Conservation (phyloP, 805 yeast species). For the Myxozyma udenii region DNA sequence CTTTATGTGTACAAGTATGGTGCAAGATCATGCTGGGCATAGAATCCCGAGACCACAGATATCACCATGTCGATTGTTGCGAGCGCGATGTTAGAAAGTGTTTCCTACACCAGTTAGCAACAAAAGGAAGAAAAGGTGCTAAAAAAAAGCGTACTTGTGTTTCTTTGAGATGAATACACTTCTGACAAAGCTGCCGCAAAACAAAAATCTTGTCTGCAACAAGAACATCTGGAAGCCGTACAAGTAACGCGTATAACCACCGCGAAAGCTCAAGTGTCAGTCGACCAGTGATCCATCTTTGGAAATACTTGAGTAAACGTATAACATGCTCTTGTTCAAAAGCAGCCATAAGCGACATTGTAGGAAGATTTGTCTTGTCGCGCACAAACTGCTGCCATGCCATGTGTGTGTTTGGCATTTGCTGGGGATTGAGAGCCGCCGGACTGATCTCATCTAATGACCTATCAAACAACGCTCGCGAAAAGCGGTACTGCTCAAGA, state of each 20-base stretch:
- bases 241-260: slow-evolving; percentile 46
- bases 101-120: slow-evolving; percentile 8
- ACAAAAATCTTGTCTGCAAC: slow-evolving; percentile 43
- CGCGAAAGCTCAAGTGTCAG: slow-evolving; percentile 33
- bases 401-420: slow-evolving; percentile 41
- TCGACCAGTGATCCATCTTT: slow-evolving; percentile 44
- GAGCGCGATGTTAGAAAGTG: slow-evolving; percentile 20
- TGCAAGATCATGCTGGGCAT: slow-evolving; percentile 28
- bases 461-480: slow-evolving; percentile 10
- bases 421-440: slow-evolving; percentile 22
- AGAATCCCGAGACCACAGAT: slow-evolving; percentile 31
- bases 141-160: slow-evolving; percentile 9
- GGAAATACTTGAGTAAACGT: slow-evolving; percentile 43
- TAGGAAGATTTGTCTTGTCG: slow-evolving; percentile 38
- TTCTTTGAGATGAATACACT: slow-evolving; percentile 30
- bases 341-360: slow-evolving; percentile 35
- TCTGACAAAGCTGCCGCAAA: slow-evolving; percentile 45
- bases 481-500: slow-evolving; percentile 10
- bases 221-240: slow-evolving; percentile 42
- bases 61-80: slow-evolving; percentile 30
- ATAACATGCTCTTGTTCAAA: slow-evolving; percentile 41
- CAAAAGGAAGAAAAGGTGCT: not conserved
- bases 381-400: slow-evolving; percentile 46
- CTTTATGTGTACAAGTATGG: slow-evolving; percentile 13
- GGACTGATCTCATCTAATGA: not conserved